These are phyloP conservation scores for Heliosperma pusillum DNA, from an alignment of 148 eudicot genomes.

Conservation along the genomic window DNA sequence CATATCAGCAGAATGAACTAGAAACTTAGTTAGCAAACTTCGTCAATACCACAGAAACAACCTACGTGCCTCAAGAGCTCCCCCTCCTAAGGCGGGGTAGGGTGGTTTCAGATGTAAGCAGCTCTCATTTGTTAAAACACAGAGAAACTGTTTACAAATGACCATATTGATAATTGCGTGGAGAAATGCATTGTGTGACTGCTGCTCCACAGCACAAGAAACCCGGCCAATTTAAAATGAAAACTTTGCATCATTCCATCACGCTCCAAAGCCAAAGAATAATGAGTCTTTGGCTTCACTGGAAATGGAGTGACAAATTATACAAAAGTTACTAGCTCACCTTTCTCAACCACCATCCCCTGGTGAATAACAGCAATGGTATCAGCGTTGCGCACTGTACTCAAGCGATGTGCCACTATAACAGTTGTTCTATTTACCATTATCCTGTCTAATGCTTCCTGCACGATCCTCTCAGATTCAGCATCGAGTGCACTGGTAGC, in stretches of 20 bases:
- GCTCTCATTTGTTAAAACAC: background rate
- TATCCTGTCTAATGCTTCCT: conserved; percentile 70
- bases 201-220: background rate
- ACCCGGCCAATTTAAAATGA: background rate
- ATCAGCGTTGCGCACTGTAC: conserved; percentile 72
- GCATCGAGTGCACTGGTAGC: conserved; percentile 93
- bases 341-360: conserved; percentile 77
- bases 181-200: background rate
- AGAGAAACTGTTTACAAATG: background rate
- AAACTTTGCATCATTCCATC: background rate
- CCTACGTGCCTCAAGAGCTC: background rate
- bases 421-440: conserved; percentile 78
- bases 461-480: conserved; percentile 78
- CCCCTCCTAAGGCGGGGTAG: background rate
- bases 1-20: background rate
- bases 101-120: background rate
- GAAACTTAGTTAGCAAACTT: background rate
- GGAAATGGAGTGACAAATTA: background rate
- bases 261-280: background rate
- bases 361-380: conserved; percentile 66
- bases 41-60: background rate
- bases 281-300: background rate
- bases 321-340: conserved; percentile 25
- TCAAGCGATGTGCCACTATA: conserved; percentile 76
- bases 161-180: background rate